These are phyloP conservation scores for Chaetomium tenue DNA, from an alignment of 495 filamentous ascomycete genomes.

Conservation along the genomic window DNA sequence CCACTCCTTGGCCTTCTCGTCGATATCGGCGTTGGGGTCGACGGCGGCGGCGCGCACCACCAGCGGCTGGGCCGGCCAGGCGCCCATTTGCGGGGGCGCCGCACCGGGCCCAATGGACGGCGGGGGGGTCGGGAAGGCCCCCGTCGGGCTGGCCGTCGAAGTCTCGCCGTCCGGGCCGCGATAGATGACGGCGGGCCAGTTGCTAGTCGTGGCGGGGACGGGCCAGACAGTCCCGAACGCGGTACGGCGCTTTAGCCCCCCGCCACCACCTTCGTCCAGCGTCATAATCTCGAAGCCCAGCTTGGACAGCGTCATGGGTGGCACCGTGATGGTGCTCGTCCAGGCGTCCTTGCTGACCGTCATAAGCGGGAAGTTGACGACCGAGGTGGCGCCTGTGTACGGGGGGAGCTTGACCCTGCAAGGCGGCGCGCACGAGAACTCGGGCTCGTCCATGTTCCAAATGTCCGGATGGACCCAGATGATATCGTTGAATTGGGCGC, in stretches of 20 bases:
- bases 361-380: constrained; percentile 30
- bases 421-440: constrained; percentile 31
- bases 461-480: constrained; percentile 30
- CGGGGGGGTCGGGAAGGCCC: constrained; percentile 7
- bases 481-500: constrained; percentile 17
- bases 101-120: constrained; percentile 6
- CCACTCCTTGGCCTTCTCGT: not conserved
- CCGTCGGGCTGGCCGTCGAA: constrained; percentile 7
- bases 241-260: not conserved
- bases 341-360: constrained; percentile 30
- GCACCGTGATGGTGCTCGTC: constrained; percentile 30
- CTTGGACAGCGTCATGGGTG: constrained; percentile 27
- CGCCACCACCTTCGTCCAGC: constrained; percentile 1
- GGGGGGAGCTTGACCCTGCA: constrained; percentile 30
- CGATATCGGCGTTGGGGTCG: not conserved
- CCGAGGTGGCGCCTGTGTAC: constrained; percentile 28
- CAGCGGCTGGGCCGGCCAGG: constrained; percentile 6
- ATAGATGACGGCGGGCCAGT: constrained; percentile 4
- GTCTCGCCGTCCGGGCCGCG: not conserved
- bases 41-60: not conserved
- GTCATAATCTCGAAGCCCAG: constrained; percentile 8
- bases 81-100: constrained; percentile 10
- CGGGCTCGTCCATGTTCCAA: constrained; percentile 28
- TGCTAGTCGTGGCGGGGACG: constrained; percentile 2
- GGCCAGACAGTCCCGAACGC: not conserved